Evolutionary conservation across 2,329 filamentous ascomycete species (phyloP), one percentile per base, ranked within the genome.

Genomic region (Cladophialophora psammophila): DNA sequence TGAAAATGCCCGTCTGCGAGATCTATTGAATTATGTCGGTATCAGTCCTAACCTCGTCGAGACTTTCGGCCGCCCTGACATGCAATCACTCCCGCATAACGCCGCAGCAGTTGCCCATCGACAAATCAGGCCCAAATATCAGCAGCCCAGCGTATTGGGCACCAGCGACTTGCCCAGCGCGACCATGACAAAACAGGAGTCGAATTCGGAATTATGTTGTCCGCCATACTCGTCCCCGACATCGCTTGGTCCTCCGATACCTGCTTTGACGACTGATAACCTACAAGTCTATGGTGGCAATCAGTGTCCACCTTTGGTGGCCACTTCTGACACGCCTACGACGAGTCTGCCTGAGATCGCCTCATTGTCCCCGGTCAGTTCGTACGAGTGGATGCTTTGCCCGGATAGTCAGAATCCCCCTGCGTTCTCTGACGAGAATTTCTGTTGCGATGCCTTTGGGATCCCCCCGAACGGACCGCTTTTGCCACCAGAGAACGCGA

Each of bases 1-100:
- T 2, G 71, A 72, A 53, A 72, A 72, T 40, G 48, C 66, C 7
- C 63, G 66, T 6, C 50, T 72, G 18, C 67, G 68, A 48, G 66
- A 57, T n/a, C 58, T 72, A 8, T 55, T 72, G 13, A 50, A 59
- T 2, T 56, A 56, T 10, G 64, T 57, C 20, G 70, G 70, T 15
- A 48, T 72, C 61, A 66, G 42, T 53, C 64, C 64, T 18, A 64
- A 70, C 6, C 20, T 68, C 26, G 65, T 68, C 13, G 69, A 68
- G 18, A 57, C 52, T 34, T 64, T 63, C 57, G 64, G 64, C 18
- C 57, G 35, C 26, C 32, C 62, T 12, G 31, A 40, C 18, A 56
- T 48, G 57, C 35, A 56, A 15, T 34, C 34, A 5, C 32, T 32
- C 18, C 10, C 40, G 6, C 38, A 32, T 26, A 40, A 38, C 31